Conservation (phyloP, 2,329 filamentous ascomycete species). For the Periconia sp. region DNA sequence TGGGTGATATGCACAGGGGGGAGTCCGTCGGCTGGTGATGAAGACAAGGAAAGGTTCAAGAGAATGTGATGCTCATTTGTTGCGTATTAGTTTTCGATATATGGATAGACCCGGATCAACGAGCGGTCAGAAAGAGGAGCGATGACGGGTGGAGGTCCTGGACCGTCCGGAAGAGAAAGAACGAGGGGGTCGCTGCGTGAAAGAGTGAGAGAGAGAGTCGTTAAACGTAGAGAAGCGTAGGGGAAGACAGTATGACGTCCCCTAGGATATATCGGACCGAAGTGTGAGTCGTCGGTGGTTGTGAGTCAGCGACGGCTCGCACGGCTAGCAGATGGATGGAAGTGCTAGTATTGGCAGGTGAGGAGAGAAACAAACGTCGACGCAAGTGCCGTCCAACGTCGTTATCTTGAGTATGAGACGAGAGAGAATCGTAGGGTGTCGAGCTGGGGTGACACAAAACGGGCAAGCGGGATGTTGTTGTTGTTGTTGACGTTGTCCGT, state of each 20-base stretch:
- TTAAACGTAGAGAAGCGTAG: constrained; percentile 41
- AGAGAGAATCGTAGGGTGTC: constrained; percentile 10
- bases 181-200: constrained; percentile 41
- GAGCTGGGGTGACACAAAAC: constrained; percentile 18
- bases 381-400: constrained; percentile 29
- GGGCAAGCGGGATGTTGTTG: constrained; percentile 18
- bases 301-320: constrained; percentile 43
- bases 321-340: constrained; percentile 26
- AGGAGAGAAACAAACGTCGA: constrained; percentile 11
- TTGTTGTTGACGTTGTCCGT: background rate
- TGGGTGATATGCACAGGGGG: constrained; percentile 44
- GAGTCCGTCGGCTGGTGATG: constrained; percentile 34
- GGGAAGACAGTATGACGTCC: constrained; percentile 27
- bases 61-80: constrained; percentile 49
- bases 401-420: constrained; percentile 20
- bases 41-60: constrained; percentile 46
- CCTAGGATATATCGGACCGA: constrained; percentile 13
- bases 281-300: constrained; percentile 19
- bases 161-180: constrained; percentile 29
- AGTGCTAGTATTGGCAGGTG: constrained; percentile 29
- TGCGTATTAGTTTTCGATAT: constrained; percentile 39
- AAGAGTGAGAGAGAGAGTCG: constrained; percentile 38
- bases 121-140: constrained; percentile 34
- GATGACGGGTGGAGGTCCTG: constrained; percentile 24
- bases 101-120: constrained; percentile 43